Percentiles rank a stretch among this genome's conserved stretches.
Conservation (phyloP, 2,329 filamentous ascomycete species). For the Taxawa tesnikishii region DNA sequence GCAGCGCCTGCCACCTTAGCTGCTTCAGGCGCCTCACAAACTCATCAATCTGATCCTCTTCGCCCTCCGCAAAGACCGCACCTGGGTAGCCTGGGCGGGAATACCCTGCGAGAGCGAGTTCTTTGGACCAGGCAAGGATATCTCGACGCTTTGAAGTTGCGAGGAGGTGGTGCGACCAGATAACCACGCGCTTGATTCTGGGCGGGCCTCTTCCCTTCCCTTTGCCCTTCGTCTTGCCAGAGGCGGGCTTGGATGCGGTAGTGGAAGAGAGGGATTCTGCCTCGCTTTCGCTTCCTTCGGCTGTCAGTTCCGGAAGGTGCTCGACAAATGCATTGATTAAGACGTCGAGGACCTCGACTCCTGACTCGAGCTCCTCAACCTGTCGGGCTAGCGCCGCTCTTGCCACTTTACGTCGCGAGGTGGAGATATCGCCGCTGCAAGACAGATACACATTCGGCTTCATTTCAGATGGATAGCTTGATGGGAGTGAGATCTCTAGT, state of each 20-base stretch:
- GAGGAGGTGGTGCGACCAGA: slow-evolving; percentile 10
- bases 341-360: slow-evolving; percentile 8
- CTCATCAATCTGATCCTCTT: slow-evolving; percentile 7
- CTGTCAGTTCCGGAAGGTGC: not conserved
- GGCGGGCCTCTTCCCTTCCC: not conserved
- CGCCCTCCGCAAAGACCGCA: slow-evolving; percentile 8
- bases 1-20: slow-evolving; percentile 9
- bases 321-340: slow-evolving; percentile 5
- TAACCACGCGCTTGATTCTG: slow-evolving; percentile 6
- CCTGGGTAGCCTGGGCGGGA: slow-evolving; percentile 9
- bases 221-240: not conserved
- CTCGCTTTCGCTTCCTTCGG: not conserved
- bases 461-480: slow-evolving; percentile 5
- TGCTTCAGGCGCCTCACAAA: slow-evolving; percentile 8
- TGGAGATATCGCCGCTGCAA: slow-evolving; percentile 5
- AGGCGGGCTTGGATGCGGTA: not conserved
- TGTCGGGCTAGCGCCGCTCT: slow-evolving; percentile 4
- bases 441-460: slow-evolving; percentile 8
- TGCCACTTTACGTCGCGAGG: slow-evolving; percentile 7
- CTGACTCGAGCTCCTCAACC: slow-evolving; percentile 2
- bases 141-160: slow-evolving; percentile 9
- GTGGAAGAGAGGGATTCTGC: not conserved
- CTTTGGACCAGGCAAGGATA: slow-evolving; percentile 8
- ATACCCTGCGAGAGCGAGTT: slow-evolving; percentile 7
- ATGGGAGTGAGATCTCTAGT: slow-evolving; percentile 8